Percentiles rank a stretch among this genome's conserved stretches.
Conservation (phyloP, 805 yeast species). For the Debaryomyces tyrocola region DNA sequence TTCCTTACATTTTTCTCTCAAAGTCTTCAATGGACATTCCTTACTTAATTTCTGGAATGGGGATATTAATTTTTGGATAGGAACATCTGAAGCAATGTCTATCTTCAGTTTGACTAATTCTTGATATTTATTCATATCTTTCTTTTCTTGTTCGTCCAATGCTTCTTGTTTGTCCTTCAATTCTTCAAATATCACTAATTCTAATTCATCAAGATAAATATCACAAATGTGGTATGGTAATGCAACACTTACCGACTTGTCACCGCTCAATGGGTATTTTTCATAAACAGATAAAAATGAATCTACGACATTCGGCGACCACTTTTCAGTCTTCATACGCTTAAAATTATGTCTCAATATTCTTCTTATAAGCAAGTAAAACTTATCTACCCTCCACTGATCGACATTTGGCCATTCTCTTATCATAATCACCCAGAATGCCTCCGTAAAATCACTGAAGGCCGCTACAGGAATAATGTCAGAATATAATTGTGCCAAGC, state of each 20-base stretch:
- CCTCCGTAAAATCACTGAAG: constrained; percentile 55
- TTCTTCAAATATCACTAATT: constrained; percentile 55
- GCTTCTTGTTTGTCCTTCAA: constrained; percentile 48
- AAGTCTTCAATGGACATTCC: constrained; percentile 55
- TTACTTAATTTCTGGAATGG: constrained; percentile 58
- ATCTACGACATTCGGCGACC: constrained; percentile 52
- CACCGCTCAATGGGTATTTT: constrained; percentile 56
- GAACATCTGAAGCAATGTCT: constrained; percentile 44
- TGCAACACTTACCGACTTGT: constrained; percentile 63
- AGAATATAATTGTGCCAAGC: constrained; percentile 59
- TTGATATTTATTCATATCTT: constrained; percentile 20
- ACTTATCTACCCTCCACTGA: constrained; percentile 86
- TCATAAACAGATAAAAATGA: constrained; percentile 44
- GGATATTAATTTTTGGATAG: constrained; percentile 53
- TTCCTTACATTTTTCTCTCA: constrained; percentile 62
- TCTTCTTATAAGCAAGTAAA: constrained; percentile 75
- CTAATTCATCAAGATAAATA: constrained; percentile 81
- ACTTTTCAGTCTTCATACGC: constrained; percentile 51
- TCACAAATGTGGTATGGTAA: constrained; percentile 85
- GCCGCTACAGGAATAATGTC: constrained; percentile 41
- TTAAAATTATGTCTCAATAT: constrained; percentile 64
- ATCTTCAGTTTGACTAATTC: constrained; percentile 23
- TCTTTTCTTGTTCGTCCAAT: constrained; percentile 35
- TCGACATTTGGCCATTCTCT: constrained; percentile 86
- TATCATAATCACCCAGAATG: constrained; percentile 79